A percentile compares a stretch with the other conserved stretches of the same genome.
phyloP scores from a whole-genome alignment of 495 filamentous ascomycete species.

The Jackrogersella multiformis region DNA sequence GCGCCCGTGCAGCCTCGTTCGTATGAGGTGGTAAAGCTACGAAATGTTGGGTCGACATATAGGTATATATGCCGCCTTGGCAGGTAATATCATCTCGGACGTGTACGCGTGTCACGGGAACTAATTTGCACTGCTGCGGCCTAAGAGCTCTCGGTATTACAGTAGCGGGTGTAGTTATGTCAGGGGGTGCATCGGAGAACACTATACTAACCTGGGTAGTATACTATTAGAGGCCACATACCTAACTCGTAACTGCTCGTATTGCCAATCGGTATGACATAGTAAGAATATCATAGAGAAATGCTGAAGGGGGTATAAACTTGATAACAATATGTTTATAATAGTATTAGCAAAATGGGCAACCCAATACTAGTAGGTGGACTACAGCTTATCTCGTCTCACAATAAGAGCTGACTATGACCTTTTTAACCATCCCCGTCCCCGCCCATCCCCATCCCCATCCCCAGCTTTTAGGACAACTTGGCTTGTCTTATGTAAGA shows the following conservation, averaged over 20 bases:
- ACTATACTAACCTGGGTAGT: background rate
- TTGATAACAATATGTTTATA: background rate
- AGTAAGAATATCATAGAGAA: background rate
- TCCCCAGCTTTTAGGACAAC: background rate
- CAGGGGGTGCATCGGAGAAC: slow-evolving; percentile 7
- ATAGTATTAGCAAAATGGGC: background rate
- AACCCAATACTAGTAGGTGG: background rate
- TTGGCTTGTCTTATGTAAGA: slow-evolving; percentile 18
- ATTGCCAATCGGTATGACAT: background rate
- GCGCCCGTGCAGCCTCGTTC: slow-evolving; percentile 12
- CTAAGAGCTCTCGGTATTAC: slow-evolving; percentile 9
- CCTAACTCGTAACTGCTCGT: too few species aligned
- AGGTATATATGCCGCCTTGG: background rate
- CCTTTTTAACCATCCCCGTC: too few species aligned
- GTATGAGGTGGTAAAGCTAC: background rate
- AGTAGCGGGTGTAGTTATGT: background rate
- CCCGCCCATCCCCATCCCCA: too few species aligned
- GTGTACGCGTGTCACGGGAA: slow-evolving; percentile 1
- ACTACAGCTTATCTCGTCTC: slow-evolving; percentile 8
- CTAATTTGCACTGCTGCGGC: slow-evolving; percentile 1
- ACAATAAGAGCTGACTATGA: slow-evolving; percentile 4
- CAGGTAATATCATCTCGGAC: background rate
- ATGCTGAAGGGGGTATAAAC: background rate
- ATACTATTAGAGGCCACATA: slow-evolving; percentile 16
- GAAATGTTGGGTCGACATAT: background rate